These are phyloP conservation scores for Diaporthe caulivora DNA, from an alignment of 2,329 filamentous ascomycete genomes.

Conservation along the genomic window DNA sequence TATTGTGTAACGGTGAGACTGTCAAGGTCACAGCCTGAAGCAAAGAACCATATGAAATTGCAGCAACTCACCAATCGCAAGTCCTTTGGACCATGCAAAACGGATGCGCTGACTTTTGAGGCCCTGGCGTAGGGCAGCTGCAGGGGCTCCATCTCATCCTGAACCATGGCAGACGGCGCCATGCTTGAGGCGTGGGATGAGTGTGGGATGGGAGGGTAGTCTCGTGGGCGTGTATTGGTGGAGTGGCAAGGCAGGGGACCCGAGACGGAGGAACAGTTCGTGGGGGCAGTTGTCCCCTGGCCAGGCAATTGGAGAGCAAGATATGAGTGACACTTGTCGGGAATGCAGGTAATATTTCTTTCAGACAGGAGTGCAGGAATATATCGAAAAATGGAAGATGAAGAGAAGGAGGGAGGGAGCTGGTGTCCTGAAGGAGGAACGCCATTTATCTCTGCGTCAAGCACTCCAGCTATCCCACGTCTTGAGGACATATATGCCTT, in stretches of 20 bases:
- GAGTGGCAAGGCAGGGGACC: constrained; percentile 32
- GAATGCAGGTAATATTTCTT: constrained; percentile 20
- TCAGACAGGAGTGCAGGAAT: constrained; percentile 26
- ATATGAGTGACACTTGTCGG: constrained; percentile 16
- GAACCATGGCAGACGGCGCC: constrained; percentile 63
- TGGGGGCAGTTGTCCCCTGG: constrained; percentile 29
- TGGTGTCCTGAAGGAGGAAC: constrained; percentile 36
- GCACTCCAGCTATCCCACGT: not conserved
- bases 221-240: constrained; percentile 40
- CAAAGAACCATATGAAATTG: constrained; percentile 9
- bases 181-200: constrained; percentile 56
- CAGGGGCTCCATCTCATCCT: constrained; percentile 55
- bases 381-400: not conserved
- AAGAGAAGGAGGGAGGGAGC: constrained; percentile 5
- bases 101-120: constrained; percentile 64
- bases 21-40: constrained; percentile 28
- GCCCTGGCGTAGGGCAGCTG: constrained; percentile 58
- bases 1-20: constrained; percentile 49
- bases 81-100: constrained; percentile 69
- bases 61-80: constrained; percentile 65
- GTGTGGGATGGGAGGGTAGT: constrained; percentile 45
- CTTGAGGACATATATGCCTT: constrained; percentile 13
- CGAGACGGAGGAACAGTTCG: constrained; percentile 22
- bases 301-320: constrained; percentile 3
- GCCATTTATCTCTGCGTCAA: constrained; percentile 37